Evolutionary conservation across 805 yeast genomes (phyloP).

Genomic region (Candida boleticola): DNA sequence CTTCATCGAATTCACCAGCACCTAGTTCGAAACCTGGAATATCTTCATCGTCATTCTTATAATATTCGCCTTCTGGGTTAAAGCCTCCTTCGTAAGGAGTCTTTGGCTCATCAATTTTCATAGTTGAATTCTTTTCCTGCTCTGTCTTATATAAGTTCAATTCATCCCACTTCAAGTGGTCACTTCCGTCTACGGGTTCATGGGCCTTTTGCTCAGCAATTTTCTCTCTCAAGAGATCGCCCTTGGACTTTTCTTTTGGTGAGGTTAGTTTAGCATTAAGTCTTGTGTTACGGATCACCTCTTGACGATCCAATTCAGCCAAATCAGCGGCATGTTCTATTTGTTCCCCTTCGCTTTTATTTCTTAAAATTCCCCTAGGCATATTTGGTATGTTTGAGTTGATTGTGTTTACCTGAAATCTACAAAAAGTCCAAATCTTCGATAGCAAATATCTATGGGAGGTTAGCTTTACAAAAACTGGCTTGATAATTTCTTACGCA

Average conservation of each 20-base stretch:
- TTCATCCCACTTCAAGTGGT: constrained; percentile 80
- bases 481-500: too few species aligned
- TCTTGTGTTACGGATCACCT: constrained; percentile 77
- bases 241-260: constrained; percentile 29
- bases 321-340: constrained; percentile 3
- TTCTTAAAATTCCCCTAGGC: constrained; percentile 52
- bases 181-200: constrained; percentile 11
- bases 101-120: constrained; percentile 92
- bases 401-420: background rate
- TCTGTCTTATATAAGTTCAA: constrained; percentile 70
- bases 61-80: constrained; percentile 77
- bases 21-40: constrained; percentile 57
- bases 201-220: constrained; percentile 38
- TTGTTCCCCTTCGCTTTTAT: constrained; percentile 33
- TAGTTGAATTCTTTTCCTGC: constrained; percentile 67
- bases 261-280: constrained; percentile 59
- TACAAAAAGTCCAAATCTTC: background rate
- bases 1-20: constrained; percentile 47
- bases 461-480: too few species aligned
- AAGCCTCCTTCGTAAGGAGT: constrained; percentile 93
- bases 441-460: too few species aligned
- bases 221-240: constrained; percentile 47
- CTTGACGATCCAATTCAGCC: constrained; percentile 52
- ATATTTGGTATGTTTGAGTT: background rate
- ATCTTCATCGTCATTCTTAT: constrained; percentile 62